These are phyloP conservation scores for Beta vulgaris DNA, from an alignment of 148 eudicot genomes.

Conservation along the genomic window DNA sequence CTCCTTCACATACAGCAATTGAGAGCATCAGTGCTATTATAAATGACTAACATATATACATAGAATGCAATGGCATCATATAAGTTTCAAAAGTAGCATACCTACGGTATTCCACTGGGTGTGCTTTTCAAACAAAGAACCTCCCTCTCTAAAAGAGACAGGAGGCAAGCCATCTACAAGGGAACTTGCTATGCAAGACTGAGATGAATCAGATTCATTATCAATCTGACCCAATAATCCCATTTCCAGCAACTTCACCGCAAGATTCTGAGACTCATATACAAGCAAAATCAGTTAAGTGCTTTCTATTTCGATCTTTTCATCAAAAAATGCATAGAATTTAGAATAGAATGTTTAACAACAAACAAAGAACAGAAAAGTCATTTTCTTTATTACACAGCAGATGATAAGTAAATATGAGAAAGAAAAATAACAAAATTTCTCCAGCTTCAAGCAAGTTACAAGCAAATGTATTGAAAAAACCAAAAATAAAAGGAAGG, in stretches of 20 bases:
- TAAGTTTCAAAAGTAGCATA: conserved; percentile 28
- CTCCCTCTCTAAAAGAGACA: conserved; percentile 28
- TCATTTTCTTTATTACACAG: background rate
- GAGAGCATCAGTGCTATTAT: conserved; percentile 12
- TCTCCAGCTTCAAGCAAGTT: background rate
- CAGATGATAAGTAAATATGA: background rate
- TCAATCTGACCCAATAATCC: conserved; percentile 55
- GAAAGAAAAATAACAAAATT: background rate
- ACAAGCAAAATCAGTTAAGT: conserved; percentile 9
- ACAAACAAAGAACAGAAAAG: background rate
- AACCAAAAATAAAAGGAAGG: background rate
- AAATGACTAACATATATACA: conserved; percentile 12
- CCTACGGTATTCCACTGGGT: conserved; percentile 65
- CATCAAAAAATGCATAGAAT: background rate
- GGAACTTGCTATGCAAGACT: conserved; percentile 36
- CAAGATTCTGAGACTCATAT: conserved; percentile 41
- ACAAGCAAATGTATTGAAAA: background rate
- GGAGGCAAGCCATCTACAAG: conserved; percentile 46
- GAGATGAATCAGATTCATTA: conserved; percentile 53
- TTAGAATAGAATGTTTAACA: background rate
- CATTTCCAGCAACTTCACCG: conserved; percentile 69
- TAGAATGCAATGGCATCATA: background rate
- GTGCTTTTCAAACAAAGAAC: conserved; percentile 41
- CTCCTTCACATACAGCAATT: conserved; percentile 46
- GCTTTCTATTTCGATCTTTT: background rate